Conservation (phyloP, 2,329 filamentous ascomycete species). For the Fusarium euwallaceae region DNA sequence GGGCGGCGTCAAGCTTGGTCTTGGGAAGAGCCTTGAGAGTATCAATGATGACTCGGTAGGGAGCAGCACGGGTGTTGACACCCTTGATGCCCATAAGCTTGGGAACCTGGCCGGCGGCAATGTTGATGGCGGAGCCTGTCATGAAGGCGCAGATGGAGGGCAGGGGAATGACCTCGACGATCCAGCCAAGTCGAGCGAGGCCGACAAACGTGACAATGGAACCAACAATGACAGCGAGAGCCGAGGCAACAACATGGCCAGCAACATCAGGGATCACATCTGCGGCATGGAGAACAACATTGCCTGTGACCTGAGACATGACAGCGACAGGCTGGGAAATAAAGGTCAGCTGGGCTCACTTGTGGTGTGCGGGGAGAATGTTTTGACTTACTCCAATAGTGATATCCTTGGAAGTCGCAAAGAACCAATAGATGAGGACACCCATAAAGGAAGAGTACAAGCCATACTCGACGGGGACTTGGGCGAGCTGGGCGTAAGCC, state of each 20-base stretch:
- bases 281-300: slow-evolving; percentile 58
- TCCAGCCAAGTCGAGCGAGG: slow-evolving; percentile 64
- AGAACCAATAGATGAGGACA: slow-evolving; percentile 96
- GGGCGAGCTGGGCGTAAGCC: slow-evolving; percentile 65
- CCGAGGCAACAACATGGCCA: slow-evolving; percentile 61
- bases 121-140: slow-evolving; percentile 66
- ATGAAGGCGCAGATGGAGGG: slow-evolving; percentile 68
- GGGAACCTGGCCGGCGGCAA: slow-evolving; percentile 63
- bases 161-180: slow-evolving; percentile 67
- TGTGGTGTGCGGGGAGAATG: neutral
- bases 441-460: slow-evolving; percentile 90
- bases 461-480: slow-evolving; percentile 63
- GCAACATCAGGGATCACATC: slow-evolving; percentile 55
- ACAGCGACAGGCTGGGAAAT: slow-evolving; percentile 63
- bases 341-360: slow-evolving; percentile 33
- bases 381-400: slow-evolving; percentile 79
- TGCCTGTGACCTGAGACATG: slow-evolving; percentile 66
- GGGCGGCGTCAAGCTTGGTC: slow-evolving; percentile 76
- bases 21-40: slow-evolving; percentile 61
- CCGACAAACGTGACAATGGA: slow-evolving; percentile 64
- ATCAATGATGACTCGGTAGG: slow-evolving; percentile 65
- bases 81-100: slow-evolving; percentile 64
- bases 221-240: slow-evolving; percentile 62
- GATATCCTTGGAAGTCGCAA: slow-evolving; percentile 93
- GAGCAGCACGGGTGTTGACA: slow-evolving; percentile 63